Conservation (phyloP, 306 rosid species). For the Cucumis cinereus region DNA sequence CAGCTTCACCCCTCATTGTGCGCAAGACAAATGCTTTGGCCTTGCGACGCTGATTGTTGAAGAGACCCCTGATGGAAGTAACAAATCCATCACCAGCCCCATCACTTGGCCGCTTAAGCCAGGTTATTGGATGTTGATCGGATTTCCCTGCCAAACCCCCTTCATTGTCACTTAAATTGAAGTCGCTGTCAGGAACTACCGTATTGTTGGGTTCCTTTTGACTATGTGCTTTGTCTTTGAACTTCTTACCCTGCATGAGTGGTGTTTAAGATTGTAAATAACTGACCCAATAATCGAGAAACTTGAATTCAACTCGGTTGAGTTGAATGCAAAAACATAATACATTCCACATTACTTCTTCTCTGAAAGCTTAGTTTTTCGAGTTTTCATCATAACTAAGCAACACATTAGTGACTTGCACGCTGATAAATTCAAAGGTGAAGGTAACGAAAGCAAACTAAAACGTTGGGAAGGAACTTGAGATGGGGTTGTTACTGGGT, state of each 20-base stretch:
- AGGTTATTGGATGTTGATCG: constrained; percentile 61
- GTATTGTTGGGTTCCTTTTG: constrained; percentile 41
- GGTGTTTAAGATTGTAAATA: neutral
- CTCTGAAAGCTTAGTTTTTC: neutral
- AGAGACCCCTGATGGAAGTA: constrained; percentile 83
- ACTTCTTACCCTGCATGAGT: constrained; percentile 73
- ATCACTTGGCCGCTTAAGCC: constrained; percentile 81
- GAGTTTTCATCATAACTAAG: neutral
- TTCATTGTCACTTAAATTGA: constrained; percentile 85
- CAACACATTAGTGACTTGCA: neutral
- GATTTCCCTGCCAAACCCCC: constrained; percentile 52
- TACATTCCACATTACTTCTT: neutral
- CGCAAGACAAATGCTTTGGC: constrained; percentile 90
- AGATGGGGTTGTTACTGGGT: neutral
- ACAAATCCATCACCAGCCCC: constrained; percentile 99
- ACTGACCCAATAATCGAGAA: neutral
- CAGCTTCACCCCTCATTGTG: constrained; percentile 96
- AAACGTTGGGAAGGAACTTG: neutral
- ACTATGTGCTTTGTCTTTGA: constrained; percentile 75
- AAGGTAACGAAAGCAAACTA: neutral
- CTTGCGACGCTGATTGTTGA: constrained; percentile 82
- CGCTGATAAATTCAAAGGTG: neutral
- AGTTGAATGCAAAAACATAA: neutral
- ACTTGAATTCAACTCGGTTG: neutral
- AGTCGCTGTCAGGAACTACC: constrained; percentile 71